Conservation (phyloP, 2,329 filamentous ascomycete species). For the Scedosporium apiospermum region DNA sequence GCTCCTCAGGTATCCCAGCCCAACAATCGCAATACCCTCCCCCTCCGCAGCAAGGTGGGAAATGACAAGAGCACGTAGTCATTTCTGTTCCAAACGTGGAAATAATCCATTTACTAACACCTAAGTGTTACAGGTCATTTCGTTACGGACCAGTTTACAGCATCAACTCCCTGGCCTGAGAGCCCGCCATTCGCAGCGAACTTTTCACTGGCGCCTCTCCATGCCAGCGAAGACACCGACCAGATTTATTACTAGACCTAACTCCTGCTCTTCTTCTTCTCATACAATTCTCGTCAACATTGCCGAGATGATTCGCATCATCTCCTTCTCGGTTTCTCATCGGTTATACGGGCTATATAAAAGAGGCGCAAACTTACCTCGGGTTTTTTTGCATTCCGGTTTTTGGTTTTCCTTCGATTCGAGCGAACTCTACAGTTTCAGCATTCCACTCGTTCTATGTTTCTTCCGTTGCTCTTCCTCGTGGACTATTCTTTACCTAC, state of each 20-base stretch:
- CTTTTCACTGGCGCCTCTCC: neutral
- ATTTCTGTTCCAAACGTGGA: neutral
- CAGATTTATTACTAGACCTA: neutral
- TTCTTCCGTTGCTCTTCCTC: neutral
- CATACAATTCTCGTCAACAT: neutral
- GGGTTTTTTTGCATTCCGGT: no score
- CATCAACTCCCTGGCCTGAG: constrained; percentile 1
- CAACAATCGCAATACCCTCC: constrained; percentile 1
- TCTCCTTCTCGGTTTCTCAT: no score
- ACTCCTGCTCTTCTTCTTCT: neutral
- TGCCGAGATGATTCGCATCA: neutral
- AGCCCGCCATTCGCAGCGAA: constrained; percentile 2
- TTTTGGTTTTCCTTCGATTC: no score
- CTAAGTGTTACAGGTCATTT: neutral
- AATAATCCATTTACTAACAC: neutral
- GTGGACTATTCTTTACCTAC: neutral
- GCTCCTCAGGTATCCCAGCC: constrained; percentile 5
- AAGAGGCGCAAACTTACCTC: no score
- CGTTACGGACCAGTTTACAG: constrained; percentile 1
- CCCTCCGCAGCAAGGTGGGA: constrained; percentile 4
- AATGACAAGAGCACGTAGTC: constrained; percentile 7
- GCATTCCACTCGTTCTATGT: no score
- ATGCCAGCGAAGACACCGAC: neutral
- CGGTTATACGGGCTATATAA: no score
- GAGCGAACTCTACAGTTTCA: no score